Base-by-base conservation (phyloP, 2,329 filamentous ascomycete species). In the Leptosphaerulina australis region DNA sequence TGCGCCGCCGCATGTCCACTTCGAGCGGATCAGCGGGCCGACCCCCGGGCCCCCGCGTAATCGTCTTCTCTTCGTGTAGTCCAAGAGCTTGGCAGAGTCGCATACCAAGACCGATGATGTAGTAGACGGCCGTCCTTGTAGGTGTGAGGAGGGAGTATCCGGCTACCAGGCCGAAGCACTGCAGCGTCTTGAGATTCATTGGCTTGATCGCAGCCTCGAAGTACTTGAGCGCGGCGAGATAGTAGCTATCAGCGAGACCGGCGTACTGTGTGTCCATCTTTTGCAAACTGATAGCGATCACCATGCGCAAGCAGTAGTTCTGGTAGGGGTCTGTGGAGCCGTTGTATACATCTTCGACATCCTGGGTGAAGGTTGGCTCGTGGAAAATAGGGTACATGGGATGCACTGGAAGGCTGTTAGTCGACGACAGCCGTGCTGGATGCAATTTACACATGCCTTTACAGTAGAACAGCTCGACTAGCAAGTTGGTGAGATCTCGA, bases 161-260 rank as follows among this genome's bases (percentile, higher is more conserved):
- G 1, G 86, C 91, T 60, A 97, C 88, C 12, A 99, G 76, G 3
- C 88, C 83, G 45, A 97, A 85, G 62, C 93, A 97, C 73, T 97
- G 94, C 12, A 97, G 77, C 0, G 94, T 95, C 64, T 87, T 90
- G 22, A 97, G 75, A 69, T 97, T 90, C 79, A 96, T 96, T n/a
- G 88, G 86, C 44, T 87, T 86, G 45, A 97, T 82, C 9, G 95
- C 86, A 2, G 85, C 84, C 70, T 97, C 90, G 54, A 97, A 85
- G 63, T 87, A 87, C 55, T 87, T 85, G 76, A 97, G 86, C 4
- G 93, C 93, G 18, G 92, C 89, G 17, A 97, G 81, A 67, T 97
- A 97, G 75, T 96, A 97, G 68, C 91, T 92, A 73, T 97, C 93
- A 22, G 94, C 93, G 21, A 97, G 78, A 18, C 92, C 92, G n/a